Evolutionary conservation across 2,329 filamentous ascomycete genomes (phyloP).

Genomic region (Westerdykella ornata): DNA sequence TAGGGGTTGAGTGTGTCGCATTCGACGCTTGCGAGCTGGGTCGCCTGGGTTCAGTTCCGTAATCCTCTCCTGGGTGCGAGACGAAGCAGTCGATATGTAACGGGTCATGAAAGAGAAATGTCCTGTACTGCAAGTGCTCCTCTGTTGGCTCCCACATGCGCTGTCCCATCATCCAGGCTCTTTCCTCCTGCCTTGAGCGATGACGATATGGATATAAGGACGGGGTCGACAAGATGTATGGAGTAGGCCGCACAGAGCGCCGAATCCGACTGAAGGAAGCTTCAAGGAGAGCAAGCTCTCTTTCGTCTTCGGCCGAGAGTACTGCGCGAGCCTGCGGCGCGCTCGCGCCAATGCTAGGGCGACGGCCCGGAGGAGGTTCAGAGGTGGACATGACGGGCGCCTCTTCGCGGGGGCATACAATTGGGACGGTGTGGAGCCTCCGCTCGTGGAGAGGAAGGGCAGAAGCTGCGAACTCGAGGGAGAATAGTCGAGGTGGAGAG

Average conservation of each 20-base stretch:
- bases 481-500: neutral
- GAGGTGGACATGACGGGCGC: slow-evolving; percentile 27
- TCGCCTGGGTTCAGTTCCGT: slow-evolving; percentile 43
- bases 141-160: slow-evolving; percentile 49
- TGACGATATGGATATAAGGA: slow-evolving; percentile 42
- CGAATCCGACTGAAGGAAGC: slow-evolving; percentile 40
- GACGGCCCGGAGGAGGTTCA: slow-evolving; percentile 15
- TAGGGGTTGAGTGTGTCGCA: slow-evolving; percentile 41
- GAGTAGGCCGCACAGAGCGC: slow-evolving; percentile 36
- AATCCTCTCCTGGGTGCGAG: slow-evolving; percentile 49
- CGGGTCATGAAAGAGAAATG: slow-evolving; percentile 53
- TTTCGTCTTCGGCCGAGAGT: slow-evolving; percentile 25
- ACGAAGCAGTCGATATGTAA: slow-evolving; percentile 44
- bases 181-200: slow-evolving; percentile 36
- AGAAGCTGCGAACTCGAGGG: slow-evolving; percentile 8
- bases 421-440: neutral
- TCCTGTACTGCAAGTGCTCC: slow-evolving; percentile 56
- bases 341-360: too few species aligned
- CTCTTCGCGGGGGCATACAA: slow-evolving; percentile 4
- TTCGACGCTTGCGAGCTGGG: slow-evolving; percentile 29
- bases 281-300: slow-evolving; percentile 39
- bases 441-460: slow-evolving; percentile 3
- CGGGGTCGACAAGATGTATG: slow-evolving; percentile 45
- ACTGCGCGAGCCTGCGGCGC: slow-evolving; percentile 21
- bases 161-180: slow-evolving; percentile 43